phyloP scores from a whole-genome alignment of 140 eudicot genomes.

The Stevia rebaudiana region DNA sequence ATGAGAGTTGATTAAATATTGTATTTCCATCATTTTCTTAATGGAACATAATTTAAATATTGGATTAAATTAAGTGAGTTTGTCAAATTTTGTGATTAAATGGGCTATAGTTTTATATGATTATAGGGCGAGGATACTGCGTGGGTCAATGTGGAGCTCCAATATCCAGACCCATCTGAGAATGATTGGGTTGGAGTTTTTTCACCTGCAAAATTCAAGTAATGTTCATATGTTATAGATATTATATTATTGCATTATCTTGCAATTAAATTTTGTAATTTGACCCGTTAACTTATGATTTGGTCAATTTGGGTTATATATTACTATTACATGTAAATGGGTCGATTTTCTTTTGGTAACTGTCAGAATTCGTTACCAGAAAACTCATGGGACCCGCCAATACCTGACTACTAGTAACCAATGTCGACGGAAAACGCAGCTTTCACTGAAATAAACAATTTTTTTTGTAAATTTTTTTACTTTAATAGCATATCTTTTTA shows the following conservation, averaged over 20 bases:
- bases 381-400: background rate
- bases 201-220: constrained; percentile 39
- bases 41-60: too few species aligned
- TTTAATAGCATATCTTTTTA: background rate
- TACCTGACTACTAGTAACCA: background rate
- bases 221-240: constrained; percentile 8
- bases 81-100: background rate
- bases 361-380: too few species aligned
- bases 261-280: background rate
- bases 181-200: constrained; percentile 41
- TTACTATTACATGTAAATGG: background rate
- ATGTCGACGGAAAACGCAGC: background rate
- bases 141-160: constrained; percentile 33
- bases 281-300: background rate
- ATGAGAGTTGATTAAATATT: too few species aligned
- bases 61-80: background rate
- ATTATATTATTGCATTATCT: background rate
- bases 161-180: constrained; percentile 30
- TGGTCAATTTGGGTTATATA: background rate
- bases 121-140: constrained; percentile 36
- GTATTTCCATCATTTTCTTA: too few species aligned
- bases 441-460: too few species aligned
- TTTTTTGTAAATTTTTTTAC: background rate
- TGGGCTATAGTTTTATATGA: background rate
- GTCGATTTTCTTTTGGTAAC: background rate